Base-by-base conservation (phyloP, 1,139 yeast genomes). In the Magnusiomyces suaveolens region DNA sequence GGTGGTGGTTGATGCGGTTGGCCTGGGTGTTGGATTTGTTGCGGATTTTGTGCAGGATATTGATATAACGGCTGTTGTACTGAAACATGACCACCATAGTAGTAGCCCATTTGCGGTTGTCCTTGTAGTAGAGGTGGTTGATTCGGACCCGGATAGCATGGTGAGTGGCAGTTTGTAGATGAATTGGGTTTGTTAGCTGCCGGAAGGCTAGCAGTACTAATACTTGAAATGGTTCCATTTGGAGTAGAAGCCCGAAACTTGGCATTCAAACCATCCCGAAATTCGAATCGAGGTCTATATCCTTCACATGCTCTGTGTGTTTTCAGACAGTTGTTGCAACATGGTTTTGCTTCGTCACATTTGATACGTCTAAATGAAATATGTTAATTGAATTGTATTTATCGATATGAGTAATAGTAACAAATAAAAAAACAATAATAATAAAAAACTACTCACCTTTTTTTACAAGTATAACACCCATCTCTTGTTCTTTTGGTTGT, bases 391-490 rank as follows among this genome's bases (percentile, higher is more conserved):
- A 16, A 39, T n/a, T n/a, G 21, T 25, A 23, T 24, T 44, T 44
- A 6, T 23, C 4, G 21, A 14, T 14, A 18, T 23, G 3, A 18
- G 14, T 6, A 25, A 16, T 4, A 46, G 41, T 46, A 8, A 24
- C n/a, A 29, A 20, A 18, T n/a, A 14, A 3, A 12, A 29, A 2
- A 2, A 2, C 18, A 33, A 23, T n/a, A 26, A 2, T 2, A n/a
- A 32, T 21, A 16, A 46, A 48, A 16, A 26, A n/a, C n/a, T 16
- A 48, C 50, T 26, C 2, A 48, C 51, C 57, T 59, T 54, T 64
- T 62, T 50, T 65, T 64, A 52, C 67, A 64, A 4, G 67, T 64
- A 52, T 63, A 56, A 48, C 67, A 64, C 21, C 67, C 67, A 23
- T 65, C 62, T 51, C 64, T 59, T 2, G 67, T 64, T 36, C 67